Evolutionary conservation across 129 eudicot genomes (phyloP).

Genomic region (Artemisia tridentata): DNA sequence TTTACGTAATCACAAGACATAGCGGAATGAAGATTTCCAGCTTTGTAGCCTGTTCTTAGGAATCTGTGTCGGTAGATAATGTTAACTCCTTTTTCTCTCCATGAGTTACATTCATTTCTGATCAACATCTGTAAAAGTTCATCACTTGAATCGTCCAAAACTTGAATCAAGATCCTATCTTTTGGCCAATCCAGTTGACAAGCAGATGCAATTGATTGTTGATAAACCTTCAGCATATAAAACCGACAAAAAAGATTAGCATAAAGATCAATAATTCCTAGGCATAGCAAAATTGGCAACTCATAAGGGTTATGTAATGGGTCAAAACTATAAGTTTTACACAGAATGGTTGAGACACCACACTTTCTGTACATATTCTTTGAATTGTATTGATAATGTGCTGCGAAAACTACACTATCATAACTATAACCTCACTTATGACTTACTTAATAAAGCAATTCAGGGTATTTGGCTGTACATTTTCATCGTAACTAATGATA

Average conservation of each 20-base stretch:
- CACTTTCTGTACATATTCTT: no score
- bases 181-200: conserved; percentile 92
- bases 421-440: no score
- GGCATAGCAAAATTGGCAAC: background rate
- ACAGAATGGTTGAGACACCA: no score
- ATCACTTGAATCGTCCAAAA: conserved; percentile 84
- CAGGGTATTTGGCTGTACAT: no score
- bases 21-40: conserved; percentile 88
- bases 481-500: no score
- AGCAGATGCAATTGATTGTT: conserved; percentile 71
- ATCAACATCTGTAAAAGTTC: conserved; percentile 60
- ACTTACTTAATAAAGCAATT: no score
- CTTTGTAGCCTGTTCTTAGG: conserved; percentile 83
- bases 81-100: conserved; percentile 77
- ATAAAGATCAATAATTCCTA: conserved; percentile 10
- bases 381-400: no score
- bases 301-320: background rate
- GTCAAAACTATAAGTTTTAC: background rate
- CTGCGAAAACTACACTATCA: no score
- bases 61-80: conserved; percentile 75
- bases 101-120: conserved; percentile 51
- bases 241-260: conserved; percentile 11
- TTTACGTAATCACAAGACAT: conserved; percentile 94
- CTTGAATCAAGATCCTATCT: conserved; percentile 69
- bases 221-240: conserved; percentile 53